A percentile compares a stretch with the other conserved stretches of the same genome.
phyloP scores from a whole-genome alignment of 768 basidiomycete species.

The Xerocomellus intermedius region DNA sequence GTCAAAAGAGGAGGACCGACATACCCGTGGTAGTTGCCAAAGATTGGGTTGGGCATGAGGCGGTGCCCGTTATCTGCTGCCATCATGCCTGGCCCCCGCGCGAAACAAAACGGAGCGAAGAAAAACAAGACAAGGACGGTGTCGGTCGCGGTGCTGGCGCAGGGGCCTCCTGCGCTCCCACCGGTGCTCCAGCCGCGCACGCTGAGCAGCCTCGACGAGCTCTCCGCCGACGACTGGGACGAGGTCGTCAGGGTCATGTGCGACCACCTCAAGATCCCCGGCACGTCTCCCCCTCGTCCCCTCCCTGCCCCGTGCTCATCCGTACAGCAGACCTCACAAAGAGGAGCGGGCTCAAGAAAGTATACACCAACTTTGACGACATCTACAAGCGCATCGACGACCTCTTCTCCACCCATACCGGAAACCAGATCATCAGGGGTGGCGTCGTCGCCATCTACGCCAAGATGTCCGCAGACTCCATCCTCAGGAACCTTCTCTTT shows the following conservation, averaged over 20 bases:
- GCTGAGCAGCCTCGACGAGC: slow-evolving; percentile 19
- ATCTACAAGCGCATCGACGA: slow-evolving; percentile 50
- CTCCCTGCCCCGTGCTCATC: background rate
- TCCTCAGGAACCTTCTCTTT: slow-evolving; percentile 59
- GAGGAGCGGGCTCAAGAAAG: slow-evolving; percentile 59
- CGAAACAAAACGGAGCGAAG: slow-evolving; percentile 19
- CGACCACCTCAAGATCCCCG: slow-evolving; percentile 51
- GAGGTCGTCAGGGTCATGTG: slow-evolving; percentile 48
- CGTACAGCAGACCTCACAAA: slow-evolving; percentile 48
- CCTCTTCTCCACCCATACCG: slow-evolving; percentile 42
- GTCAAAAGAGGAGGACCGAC: background rate
- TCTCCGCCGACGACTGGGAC: slow-evolving; percentile 46
- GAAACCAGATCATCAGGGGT: slow-evolving; percentile 49
- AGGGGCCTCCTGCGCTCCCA: background rate
- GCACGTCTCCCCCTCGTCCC: slow-evolving; percentile 28
- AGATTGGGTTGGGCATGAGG: slow-evolving; percentile 23
- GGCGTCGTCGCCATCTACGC: slow-evolving; percentile 62
- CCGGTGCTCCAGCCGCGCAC: slow-evolving; percentile 16
- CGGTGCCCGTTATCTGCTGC: background rate
- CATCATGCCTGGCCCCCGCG: slow-evolving; percentile 28
- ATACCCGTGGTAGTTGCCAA: slow-evolving; percentile 78
- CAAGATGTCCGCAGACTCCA: slow-evolving; percentile 59
- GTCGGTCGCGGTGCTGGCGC: background rate
- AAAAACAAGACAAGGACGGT: slow-evolving; percentile 18
- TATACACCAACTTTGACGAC: slow-evolving; percentile 55